Evolutionary conservation across 1,284 basidiomycete species (phyloP), one percentile per base, ranked within the genome.

Genomic region (Moesziomyces sp.): DNA sequence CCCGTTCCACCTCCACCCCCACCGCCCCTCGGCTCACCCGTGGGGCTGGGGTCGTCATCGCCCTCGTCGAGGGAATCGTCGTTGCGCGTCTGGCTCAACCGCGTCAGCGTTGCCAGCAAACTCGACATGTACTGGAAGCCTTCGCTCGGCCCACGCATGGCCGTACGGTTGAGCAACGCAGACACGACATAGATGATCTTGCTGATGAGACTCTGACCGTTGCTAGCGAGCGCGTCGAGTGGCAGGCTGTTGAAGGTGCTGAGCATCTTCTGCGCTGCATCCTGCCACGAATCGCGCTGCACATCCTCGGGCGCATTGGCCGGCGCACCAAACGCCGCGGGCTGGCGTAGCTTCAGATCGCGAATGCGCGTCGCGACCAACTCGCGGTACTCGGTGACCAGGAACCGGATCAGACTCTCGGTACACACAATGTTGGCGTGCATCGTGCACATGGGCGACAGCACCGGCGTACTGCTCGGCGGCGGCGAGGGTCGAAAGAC

Each of bases 341-440:
- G 55, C 0, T 52, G 47, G 2, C 70, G 55, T 1, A 64, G 64
- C 28, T 58, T 52, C 14, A 73, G 56, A 10, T 76, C 67, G 33
- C 38, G 23, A 5, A 74, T 58, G 13, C 63, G 69, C 5, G 21
- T 43, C 4, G 40, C 18, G 24, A 76, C 50, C 21, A 76, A 18
- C 26, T 76, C 70, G 42, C 67, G 65, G 33, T 76, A 76, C 38
- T 78, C 76, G 49, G 61, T 63, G 14, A 76, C 52, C 14, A 78
- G 50, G 58, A 78, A 78, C 3, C 76, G 66, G 16, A 74, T 63
- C 45, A 78, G 72, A 16, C 59, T 60, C 48, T 74, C 76, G 33
- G 76, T 78, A 30, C 72, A 54, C 5, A 78, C 63, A 16, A 78
- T 70, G 63, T 78, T 78, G 61, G 76, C 76, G 43, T 76, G 64